Evolutionary conservation across 352 stramenopile genomes (phyloP).

Genomic region (Detonula confervacea): DNA sequence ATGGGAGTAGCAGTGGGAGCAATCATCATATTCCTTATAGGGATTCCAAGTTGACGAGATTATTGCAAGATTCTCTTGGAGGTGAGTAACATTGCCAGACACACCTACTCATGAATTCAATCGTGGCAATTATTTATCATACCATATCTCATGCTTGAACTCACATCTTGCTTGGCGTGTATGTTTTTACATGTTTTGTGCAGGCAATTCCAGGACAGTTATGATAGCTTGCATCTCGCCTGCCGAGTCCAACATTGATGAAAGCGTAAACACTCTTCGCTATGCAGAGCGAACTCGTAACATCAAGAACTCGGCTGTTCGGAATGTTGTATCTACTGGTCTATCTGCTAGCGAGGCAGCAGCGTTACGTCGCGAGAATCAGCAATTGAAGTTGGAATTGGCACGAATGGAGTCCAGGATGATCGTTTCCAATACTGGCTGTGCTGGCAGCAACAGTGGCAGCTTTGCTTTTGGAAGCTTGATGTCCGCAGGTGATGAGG

Average conservation of each 20-base stretch:
- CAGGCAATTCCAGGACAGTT: conserved; percentile 90
- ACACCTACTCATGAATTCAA: no score
- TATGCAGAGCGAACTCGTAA: conserved; percentile 87
- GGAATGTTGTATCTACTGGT: conserved; percentile 62
- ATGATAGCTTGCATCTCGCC: conserved; percentile 93
- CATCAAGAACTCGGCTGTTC: conserved; percentile 79
- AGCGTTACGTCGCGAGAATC: conserved; percentile 76
- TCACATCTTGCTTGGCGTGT: no score
- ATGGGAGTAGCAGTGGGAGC: neutral
- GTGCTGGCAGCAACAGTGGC: neutral
- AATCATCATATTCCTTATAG: conserved; percentile 71
- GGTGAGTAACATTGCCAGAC: conserved; percentile 33
- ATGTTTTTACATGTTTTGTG: conserved; percentile 6
- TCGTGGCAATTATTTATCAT: no score
- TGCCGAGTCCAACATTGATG: conserved; percentile 92
- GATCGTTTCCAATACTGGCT: conserved; percentile 19
- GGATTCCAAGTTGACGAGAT: conserved; percentile 83
- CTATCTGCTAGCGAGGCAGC: conserved; percentile 72
- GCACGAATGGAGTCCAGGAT: conserved; percentile 65
- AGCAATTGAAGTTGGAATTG: conserved; percentile 75
- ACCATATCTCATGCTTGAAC: no score
- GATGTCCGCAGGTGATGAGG: neutral
- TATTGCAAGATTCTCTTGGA: conserved; percentile 57
- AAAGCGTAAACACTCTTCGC: conserved; percentile 92
- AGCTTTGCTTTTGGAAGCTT: neutral